A percentile compares a stretch with the other conserved stretches of the same genome.
Evolutionary conservation across 169 alveolate genomes (phyloP).

Genomic region (Plasmodium malariae): DNA sequence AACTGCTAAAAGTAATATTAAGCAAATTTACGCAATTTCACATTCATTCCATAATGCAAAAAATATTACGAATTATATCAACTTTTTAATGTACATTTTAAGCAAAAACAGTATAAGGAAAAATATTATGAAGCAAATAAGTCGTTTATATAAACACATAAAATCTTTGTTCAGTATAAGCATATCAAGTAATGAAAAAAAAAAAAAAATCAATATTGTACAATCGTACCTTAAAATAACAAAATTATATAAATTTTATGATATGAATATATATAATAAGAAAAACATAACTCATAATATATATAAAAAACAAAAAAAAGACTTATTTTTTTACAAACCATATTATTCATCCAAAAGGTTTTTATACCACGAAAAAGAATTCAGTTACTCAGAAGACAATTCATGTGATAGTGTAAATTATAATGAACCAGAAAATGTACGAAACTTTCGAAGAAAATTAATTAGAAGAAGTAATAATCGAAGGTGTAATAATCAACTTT

Average conservation of each 20-base stretch:
- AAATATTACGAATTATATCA: neutral
- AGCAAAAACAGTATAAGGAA: conserved; percentile 2
- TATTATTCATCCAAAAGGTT: conserved; percentile 9
- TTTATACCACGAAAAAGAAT: conserved; percentile 3
- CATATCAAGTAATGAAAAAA: neutral
- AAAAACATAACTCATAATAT: conserved; percentile 3
- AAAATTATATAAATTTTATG: conserved; percentile 4
- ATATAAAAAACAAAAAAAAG: neutral
- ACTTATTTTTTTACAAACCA: conserved; percentile 22
- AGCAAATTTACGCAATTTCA: neutral
- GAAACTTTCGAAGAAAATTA: neutral
- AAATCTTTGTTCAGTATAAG: neutral
- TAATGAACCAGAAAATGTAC: neutral
- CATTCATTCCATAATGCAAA: no score
- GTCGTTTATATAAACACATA: neutral
- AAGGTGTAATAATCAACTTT: neutral
- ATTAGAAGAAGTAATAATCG: neutral
- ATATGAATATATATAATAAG: conserved; percentile 5
- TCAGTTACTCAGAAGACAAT: neutral
- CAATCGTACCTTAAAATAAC: conserved; percentile 1
- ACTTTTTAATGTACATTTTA: conserved; percentile 17
- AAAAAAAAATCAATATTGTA: conserved; percentile 8
- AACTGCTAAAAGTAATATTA: neutral
- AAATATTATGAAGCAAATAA: conserved; percentile 17
- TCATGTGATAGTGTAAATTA: neutral